phyloP scores from a whole-genome alignment of 2,329 filamentous ascomycete genomes.

The Trichoderma brevicompactum region DNA sequence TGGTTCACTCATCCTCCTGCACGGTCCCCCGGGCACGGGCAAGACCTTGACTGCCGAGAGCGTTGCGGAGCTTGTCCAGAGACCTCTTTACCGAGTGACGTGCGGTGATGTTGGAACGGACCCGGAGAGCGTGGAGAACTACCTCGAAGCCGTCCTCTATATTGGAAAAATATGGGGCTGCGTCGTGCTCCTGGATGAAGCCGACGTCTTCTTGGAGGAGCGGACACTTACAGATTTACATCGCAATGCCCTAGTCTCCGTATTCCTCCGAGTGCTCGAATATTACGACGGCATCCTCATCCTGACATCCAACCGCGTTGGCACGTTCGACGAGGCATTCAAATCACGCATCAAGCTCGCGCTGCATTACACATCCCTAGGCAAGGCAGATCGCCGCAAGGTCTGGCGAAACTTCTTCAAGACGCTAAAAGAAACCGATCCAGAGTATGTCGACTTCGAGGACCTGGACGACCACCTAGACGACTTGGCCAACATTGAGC shows the following conservation, averaged over 20 bases:
- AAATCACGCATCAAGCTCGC: slow-evolving; percentile 44
- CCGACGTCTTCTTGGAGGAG: not conserved
- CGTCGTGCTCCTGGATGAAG: slow-evolving; percentile 14
- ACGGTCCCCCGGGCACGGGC: slow-evolving; percentile 3
- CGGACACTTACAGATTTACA: not conserved
- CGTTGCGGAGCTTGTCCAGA: not conserved
- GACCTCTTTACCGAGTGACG: not conserved
- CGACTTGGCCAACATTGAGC: not conserved
- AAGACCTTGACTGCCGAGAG: slow-evolving; percentile 13
- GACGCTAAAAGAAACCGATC: slow-evolving; percentile 34
- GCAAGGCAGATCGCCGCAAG: slow-evolving; percentile 32
- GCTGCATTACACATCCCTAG: slow-evolving; percentile 39
- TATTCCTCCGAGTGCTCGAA: slow-evolving; percentile 48
- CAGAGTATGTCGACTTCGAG: slow-evolving; percentile 9
- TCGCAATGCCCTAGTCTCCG: slow-evolving; percentile 30
- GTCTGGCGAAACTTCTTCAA: slow-evolving; percentile 38
- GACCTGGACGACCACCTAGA: not conserved
- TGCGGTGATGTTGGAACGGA: not conserved
- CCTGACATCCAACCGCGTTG: slow-evolving; percentile 53
- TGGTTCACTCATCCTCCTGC: slow-evolving; percentile 3
- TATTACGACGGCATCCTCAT: slow-evolving; percentile 50
- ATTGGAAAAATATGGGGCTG: not conserved
- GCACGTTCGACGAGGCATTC: slow-evolving; percentile 52
- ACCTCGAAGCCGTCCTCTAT: not conserved
- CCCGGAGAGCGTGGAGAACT: not conserved